Base-by-base conservation (phyloP, 2,329 filamentous ascomycete genomes). In the Pestalotiopsis fici region DNA sequence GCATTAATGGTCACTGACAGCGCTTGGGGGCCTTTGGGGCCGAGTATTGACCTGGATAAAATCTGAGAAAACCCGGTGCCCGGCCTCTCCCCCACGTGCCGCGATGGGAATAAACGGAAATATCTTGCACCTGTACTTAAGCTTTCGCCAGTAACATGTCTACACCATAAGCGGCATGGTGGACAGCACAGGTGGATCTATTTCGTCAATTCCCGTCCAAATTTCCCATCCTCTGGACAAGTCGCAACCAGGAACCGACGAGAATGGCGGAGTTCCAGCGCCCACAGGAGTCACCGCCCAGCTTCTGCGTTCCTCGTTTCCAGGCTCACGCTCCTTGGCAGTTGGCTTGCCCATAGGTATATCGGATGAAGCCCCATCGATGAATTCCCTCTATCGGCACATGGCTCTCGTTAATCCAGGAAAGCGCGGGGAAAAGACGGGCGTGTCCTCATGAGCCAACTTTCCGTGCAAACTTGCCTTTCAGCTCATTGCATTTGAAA, bases 71-170 rank as follows among this genome's bases (percentile, higher is more conserved):
- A 50, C 43, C 43, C 43, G 43, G 43, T 50, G 43, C n/a, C 43
- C 43, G 43, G 21, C 43, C 43, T 50, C 21, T 50, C 57, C 57
- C 57, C 27, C 57, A 31, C 31, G 57, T 57, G 27, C 50, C 31
- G 35, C 37, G 15, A 31, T 68, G 67, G 67, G 50, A 68, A 68
- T 68, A 68, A 64, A 54, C 67, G 67, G 67, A 47, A 68, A 68
- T 55, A 39, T 28, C 18, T 6, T 27, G 18, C 27, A 37, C 11
- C 37, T 23, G 23, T 18, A 50, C 13, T 31, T 47, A 64, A 50
- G 63, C 63, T 65, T 65, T n/a, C 31, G 27, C 37, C 56, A 65
- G 54, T 28, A 23, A 21, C 27, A 21, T 31, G 25, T 25, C 63
- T 59, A 65, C 37, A 31, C 50, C 50, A 25, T 31, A 35, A 55